Percentiles rank a stretch among this genome's conserved stretches.
These are phyloP conservation scores for Stephanodiscus triporus DNA, from an alignment of 108 stramenopile species.

Conservation along the genomic window DNA sequence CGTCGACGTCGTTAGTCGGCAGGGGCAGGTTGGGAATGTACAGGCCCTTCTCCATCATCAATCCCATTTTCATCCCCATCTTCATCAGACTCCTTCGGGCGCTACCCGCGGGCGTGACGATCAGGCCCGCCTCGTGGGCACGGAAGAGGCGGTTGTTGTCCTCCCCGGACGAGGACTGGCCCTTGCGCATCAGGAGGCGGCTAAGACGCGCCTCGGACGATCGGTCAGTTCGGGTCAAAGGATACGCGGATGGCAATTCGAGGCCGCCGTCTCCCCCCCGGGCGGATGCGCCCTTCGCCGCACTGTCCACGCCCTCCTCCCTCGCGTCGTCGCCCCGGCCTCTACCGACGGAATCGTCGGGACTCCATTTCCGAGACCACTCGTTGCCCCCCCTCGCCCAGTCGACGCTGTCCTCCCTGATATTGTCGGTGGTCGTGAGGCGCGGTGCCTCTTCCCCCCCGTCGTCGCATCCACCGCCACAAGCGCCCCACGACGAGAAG, in stretches of 20 bases:
- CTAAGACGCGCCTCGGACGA: conserved; percentile 28
- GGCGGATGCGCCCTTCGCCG: neutral
- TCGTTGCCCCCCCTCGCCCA: conserved; percentile 29
- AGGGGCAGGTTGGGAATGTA: conserved; percentile 3
- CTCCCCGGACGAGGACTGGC: conserved; percentile 26
- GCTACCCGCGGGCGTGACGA: conserved; percentile 32
- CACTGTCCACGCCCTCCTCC: neutral
- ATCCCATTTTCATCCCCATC: conserved; percentile 24
- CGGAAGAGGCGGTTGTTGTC: conserved; percentile 38
- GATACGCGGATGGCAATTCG: neutral
- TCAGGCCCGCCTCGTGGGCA: conserved; percentile 51
- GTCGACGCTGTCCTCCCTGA: conserved; percentile 1
- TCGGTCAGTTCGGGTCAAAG: neutral
- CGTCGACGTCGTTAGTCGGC: neutral
- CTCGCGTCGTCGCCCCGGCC: neutral
- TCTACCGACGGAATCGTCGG: no score
- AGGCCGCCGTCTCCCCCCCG: neutral
- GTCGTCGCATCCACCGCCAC: conserved; percentile 17
- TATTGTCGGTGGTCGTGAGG: conserved; percentile 12
- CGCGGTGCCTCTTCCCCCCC: conserved; percentile 6
- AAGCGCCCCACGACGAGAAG: conserved; percentile 26
- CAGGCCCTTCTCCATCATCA: conserved; percentile 29
- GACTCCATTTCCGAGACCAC: neutral
- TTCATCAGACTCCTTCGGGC: conserved; percentile 35
- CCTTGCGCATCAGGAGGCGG: conserved; percentile 32